These are phyloP conservation scores for Triangularia verruculosa DNA, from an alignment of 2,329 filamentous ascomycete genomes.

Conservation along the genomic window DNA sequence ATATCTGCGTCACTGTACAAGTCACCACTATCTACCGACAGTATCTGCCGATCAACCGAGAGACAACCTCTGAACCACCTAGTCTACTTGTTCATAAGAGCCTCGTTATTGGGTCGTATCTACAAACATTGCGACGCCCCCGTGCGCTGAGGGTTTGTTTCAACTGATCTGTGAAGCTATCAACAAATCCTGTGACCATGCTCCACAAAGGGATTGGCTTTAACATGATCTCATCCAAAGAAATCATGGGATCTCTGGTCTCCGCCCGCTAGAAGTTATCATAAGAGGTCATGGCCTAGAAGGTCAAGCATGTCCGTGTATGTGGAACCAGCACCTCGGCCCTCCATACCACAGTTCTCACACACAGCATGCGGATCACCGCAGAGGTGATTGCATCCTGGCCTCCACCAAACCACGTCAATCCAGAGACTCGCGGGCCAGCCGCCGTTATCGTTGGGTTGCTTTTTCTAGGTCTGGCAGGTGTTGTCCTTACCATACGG, in stretches of 20 bases:
- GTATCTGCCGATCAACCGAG: not conserved
- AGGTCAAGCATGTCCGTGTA: not conserved
- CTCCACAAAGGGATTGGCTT: not conserved
- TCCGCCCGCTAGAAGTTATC: not conserved
- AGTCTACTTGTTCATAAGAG: not conserved
- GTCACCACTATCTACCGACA: not conserved
- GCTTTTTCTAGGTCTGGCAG: not conserved
- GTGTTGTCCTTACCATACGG: not conserved
- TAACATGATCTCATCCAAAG: not conserved
- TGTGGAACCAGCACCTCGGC: not conserved
- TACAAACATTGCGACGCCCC: not conserved
- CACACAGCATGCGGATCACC: not conserved
- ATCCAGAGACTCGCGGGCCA: not conserved
- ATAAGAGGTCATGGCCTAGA: not conserved
- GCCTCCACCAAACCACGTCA: not conserved
- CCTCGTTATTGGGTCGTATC: not conserved
- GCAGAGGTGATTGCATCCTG: not conserved
- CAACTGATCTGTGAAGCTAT: not conserved
- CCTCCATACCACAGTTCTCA: not conserved
- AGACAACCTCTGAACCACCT: not conserved
- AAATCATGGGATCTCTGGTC: not conserved
- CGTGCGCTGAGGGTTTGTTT: not conserved
- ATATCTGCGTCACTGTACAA: not conserved
- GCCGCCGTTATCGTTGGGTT: not conserved
- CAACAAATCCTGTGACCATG: not conserved